Conservation (phyloP, 257 asterid species). For the Solanum sitiens region DNA sequence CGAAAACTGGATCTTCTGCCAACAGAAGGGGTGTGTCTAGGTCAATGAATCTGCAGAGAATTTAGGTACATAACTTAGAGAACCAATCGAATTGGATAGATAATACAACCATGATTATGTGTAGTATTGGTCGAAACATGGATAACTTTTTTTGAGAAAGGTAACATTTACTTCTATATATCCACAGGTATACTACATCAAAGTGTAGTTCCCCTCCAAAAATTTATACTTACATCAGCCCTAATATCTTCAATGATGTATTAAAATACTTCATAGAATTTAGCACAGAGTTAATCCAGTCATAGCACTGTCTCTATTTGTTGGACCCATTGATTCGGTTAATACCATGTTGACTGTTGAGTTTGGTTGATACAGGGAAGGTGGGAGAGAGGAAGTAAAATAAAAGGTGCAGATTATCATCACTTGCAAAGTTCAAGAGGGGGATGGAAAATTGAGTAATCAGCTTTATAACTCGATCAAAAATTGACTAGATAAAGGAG, state of each 20-base stretch:
- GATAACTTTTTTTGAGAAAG: no score
- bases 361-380: background rate
- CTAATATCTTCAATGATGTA: background rate
- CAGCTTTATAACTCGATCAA: background rate
- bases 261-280: background rate
- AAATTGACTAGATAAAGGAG: background rate
- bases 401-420: background rate
- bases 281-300: background rate
- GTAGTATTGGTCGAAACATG: background rate
- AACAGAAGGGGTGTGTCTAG: constrained; percentile 80
- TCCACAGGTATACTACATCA: no score
- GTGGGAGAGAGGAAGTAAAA: background rate
- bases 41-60: constrained; percentile 54
- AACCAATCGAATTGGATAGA: background rate
- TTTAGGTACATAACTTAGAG: background rate
- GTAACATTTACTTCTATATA: no score
- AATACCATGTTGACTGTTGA: background rate
- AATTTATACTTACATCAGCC: no score
- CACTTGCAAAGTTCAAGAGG: background rate
- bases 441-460: background rate
- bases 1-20: constrained; percentile 86
- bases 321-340: background rate
- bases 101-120: background rate
- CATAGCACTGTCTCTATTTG: background rate
- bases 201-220: no score